These are phyloP conservation scores for Paramecium biaurelia DNA, from an alignment of 73 alveolate genomes.

Conservation along the genomic window DNA sequence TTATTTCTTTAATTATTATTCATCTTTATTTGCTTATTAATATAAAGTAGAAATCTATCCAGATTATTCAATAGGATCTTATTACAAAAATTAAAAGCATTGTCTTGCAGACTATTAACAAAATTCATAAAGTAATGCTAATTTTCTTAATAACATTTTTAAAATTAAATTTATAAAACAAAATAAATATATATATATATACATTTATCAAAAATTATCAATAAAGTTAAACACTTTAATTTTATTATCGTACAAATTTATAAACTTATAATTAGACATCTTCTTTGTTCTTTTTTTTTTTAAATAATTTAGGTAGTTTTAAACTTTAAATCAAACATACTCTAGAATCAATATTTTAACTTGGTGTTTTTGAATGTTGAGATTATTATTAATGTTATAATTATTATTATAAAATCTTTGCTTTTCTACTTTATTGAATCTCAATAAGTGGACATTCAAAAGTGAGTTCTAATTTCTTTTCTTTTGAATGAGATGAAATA, in stretches of 20 bases:
- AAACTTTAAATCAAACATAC: not conserved
- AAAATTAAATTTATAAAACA: not conserved
- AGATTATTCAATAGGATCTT: not conserved
- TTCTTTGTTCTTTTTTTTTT: not conserved
- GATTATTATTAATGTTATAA: not conserved
- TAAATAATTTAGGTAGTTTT: constrained; percentile 1
- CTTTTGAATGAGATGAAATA: not conserved
- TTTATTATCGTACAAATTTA: not conserved
- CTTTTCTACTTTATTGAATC: not conserved
- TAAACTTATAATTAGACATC: constrained; percentile 39
- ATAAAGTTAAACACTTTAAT: not conserved
- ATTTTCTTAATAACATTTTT: not conserved
- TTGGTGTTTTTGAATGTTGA: not conserved
- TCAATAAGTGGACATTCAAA: constrained; percentile 16
- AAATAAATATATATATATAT: not conserved
- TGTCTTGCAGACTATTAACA: not conserved
- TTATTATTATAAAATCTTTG: not conserved
- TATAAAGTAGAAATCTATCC: not conserved
- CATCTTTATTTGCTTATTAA: not conserved
- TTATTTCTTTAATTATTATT: not conserved
- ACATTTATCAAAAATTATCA: not conserved
- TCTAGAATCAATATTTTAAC: not conserved
- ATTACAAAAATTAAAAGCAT: not conserved
- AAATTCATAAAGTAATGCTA: not conserved
- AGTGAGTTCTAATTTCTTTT: not conserved